Base-by-base conservation (phyloP, 345 rosid genomes). In the Eucalyptus caleyi region DNA sequence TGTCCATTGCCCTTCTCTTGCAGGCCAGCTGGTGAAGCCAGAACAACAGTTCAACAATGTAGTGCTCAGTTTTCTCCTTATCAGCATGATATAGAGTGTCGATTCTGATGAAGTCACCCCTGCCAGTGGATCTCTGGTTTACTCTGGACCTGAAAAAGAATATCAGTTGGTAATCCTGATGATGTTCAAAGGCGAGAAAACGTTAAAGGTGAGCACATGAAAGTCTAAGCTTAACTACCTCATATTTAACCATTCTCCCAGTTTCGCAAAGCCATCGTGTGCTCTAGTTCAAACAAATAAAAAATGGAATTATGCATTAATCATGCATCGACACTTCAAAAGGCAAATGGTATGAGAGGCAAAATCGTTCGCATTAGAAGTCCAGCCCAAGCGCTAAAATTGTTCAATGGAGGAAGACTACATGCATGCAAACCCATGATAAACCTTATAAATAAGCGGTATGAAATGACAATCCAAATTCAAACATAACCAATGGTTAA, bases 211-310 rank as follows among this genome's bases (percentile, higher is more conserved):
- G n/a, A 2, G 37, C 8, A 56, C 82, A 19, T 11, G 44, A 27
- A 86, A 27, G n/a, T 44, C 32, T 7, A 51, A 45, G 88, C 77
- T 54, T 10, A 51, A 50, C 24, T 91, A 97, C 99, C 99, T 99
- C 1, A 98, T 94, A 90, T 96, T 97, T 32, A 99, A 99, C 99
- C 99, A 96, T 94, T 98, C 99, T 92, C 99, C 99, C 88, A 97
- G 98, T 98, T 99, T 97, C 77, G 99, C 99, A 89, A 98, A 96
- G 89, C 98, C 99, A 80, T 98, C 97, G 94, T 98, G 99, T 72
- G 99, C 99, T 90, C 99, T 98, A 91, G 30, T 86, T 49, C 88
- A 53, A 30, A 59, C 86, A 69, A 77, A 34, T 50, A 8, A 59
- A 86, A 10, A 37, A 34, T 3, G 26, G 82, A 72, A 40, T 37